These are phyloP conservation scores for Xylariaceae sp. DNA, from an alignment of 2,329 filamentous ascomycete species.

Conservation along the genomic window DNA sequence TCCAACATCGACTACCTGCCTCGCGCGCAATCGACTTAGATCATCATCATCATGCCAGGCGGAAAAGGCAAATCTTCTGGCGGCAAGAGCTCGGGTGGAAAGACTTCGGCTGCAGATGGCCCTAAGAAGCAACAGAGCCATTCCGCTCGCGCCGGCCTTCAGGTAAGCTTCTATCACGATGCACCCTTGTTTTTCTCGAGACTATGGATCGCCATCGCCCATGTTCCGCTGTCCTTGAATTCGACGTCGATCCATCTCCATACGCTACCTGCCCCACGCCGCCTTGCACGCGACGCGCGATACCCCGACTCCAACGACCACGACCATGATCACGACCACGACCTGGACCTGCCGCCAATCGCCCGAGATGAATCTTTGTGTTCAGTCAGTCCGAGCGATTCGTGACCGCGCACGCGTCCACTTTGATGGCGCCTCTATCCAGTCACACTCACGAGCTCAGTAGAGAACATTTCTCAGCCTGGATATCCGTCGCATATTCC, in stretches of 20 bases:
- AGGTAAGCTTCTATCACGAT: slow-evolving; percentile 56
- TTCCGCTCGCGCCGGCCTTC: slow-evolving; percentile 88
- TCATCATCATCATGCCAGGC: slow-evolving; percentile 56
- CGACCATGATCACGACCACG: too few relatives aligned
- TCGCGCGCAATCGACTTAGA: not conserved
- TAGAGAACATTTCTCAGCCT: too few relatives aligned
- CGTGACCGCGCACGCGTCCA: too few relatives aligned
- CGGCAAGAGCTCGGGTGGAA: slow-evolving; percentile 48
- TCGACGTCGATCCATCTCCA: slow-evolving; percentile 3
- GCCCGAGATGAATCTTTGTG: too few relatives aligned
- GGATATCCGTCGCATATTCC: not conserved
- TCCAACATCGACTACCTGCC: slow-evolving; percentile 6
- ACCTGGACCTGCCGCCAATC: too few relatives aligned
- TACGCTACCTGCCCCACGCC: slow-evolving; percentile 5
- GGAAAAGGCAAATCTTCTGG: slow-evolving; percentile 92
- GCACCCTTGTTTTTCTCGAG: slow-evolving; percentile 4
- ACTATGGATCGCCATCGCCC: slow-evolving; percentile 9
- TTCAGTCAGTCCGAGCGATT: too few relatives aligned
- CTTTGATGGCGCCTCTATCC: too few relatives aligned
- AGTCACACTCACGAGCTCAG: too few relatives aligned
- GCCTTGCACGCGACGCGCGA: too few relatives aligned
- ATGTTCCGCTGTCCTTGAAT: slow-evolving; percentile 5
- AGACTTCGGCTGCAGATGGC: slow-evolving; percentile 44
- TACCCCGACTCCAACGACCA: too few relatives aligned
- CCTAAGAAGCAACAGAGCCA: slow-evolving; percentile 90